These are phyloP conservation scores for Steccherinum ochraceum DNA, from an alignment of 768 basidiomycete genomes.

Conservation along the genomic window DNA sequence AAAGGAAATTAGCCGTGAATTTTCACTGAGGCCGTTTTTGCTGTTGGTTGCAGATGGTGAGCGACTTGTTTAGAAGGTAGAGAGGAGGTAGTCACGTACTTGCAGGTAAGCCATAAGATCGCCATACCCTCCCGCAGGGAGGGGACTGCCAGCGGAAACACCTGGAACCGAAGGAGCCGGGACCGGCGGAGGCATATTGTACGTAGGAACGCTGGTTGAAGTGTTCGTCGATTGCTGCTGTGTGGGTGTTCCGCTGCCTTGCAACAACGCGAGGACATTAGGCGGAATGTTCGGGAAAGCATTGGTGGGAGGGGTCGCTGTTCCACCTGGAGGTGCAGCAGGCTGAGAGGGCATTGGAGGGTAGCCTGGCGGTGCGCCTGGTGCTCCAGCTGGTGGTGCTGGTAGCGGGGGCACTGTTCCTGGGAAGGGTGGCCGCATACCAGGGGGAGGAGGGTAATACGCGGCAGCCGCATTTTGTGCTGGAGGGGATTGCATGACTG, in stretches of 20 bases:
- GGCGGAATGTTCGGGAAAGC: conserved; percentile 47
- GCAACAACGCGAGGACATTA: conserved; percentile 63
- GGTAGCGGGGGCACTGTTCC: conserved; percentile 6
- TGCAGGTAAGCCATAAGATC: conserved; percentile 56
- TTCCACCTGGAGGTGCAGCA: conserved; percentile 10
- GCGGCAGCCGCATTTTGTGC: conserved; percentile 29
- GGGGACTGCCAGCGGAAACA: no score
- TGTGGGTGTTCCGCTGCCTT: conserved; percentile 38
- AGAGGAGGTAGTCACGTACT: background rate
- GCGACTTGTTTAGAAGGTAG: background rate
- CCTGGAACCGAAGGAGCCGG: conserved; percentile 35
- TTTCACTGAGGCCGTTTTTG: background rate
- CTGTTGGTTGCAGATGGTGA: background rate
- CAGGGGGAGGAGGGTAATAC: conserved; percentile 34
- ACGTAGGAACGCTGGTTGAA: conserved; percentile 19
- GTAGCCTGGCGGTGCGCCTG: conserved; percentile 14
- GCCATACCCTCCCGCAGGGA: conserved; percentile 44
- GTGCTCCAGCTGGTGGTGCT: conserved; percentile 9
- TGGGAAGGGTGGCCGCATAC: conserved; percentile 4
- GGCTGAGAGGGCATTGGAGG: conserved; percentile 28
- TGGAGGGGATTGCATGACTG: conserved; percentile 19
- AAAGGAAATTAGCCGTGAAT: background rate
- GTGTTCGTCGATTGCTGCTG: conserved; percentile 20
- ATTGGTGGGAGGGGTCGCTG: conserved; percentile 11
- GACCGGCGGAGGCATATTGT: conserved; percentile 37